These are phyloP conservation scores for Claviceps sorghi DNA, from an alignment of 2,329 filamentous ascomycete genomes.

Conservation along the genomic window DNA sequence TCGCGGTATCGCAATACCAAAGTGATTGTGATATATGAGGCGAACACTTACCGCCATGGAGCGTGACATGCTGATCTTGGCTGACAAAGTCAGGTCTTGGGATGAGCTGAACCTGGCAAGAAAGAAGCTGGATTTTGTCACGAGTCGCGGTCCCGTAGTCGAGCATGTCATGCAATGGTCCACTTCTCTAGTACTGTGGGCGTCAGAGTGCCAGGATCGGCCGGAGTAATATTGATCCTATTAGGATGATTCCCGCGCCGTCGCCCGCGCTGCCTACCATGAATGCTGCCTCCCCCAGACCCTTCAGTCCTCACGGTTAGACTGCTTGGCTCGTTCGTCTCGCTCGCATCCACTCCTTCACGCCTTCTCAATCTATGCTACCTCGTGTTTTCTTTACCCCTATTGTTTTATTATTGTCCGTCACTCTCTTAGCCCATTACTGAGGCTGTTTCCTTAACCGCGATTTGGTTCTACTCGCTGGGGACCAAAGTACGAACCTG, in stretches of 20 bases:
- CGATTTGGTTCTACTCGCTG: neutral
- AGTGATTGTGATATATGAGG: neutral
- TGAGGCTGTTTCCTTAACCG: neutral
- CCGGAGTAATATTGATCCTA: neutral
- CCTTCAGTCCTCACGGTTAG: neutral
- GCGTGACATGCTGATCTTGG: constrained; percentile 16
- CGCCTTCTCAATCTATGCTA: neutral
- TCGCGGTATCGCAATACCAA: no score
- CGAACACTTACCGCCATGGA: constrained; percentile 15
- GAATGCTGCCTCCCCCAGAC: neutral
- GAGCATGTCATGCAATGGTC: neutral
- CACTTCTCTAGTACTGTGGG: neutral
- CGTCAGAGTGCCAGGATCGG: neutral
- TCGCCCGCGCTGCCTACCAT: neutral
- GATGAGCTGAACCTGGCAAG: neutral
- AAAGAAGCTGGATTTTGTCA: neutral
- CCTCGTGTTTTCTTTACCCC: neutral
- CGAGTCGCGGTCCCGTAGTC: neutral
- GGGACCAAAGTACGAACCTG: neutral
- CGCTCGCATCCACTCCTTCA: neutral
- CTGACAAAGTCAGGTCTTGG: neutral
- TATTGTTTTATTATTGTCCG: neutral
- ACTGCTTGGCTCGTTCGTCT: neutral
- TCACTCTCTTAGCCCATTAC: neutral
- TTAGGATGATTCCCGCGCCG: neutral